These are phyloP conservation scores for Beauveria asiatica DNA, from an alignment of 2,329 filamentous ascomycete genomes.

Conservation along the genomic window DNA sequence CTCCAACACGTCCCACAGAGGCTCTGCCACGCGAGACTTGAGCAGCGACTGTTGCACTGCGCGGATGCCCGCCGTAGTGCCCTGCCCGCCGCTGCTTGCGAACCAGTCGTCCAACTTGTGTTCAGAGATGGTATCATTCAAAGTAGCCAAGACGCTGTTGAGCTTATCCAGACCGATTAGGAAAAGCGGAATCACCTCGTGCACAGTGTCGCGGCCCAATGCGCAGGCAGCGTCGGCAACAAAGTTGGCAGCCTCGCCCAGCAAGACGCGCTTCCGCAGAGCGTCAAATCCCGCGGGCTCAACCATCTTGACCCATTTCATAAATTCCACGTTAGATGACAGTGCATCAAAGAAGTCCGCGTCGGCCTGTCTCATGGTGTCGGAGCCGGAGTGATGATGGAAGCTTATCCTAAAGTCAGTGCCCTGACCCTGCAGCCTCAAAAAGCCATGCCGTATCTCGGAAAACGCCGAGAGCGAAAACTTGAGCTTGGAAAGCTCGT, in stretches of 20 bases:
- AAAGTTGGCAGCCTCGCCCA: conserved; percentile 8
- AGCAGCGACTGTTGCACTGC: conserved; percentile 5
- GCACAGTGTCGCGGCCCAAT: conserved; percentile 2
- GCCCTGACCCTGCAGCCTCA: not conserved
- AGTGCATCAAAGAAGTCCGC: conserved; percentile 1
- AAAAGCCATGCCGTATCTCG: conserved; percentile 2
- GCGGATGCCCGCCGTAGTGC: not conserved
- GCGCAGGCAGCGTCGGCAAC: conserved; percentile 7
- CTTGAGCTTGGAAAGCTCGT: conserved; percentile 6
- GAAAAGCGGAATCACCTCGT: conserved; percentile 6
- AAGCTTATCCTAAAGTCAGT: not conserved
- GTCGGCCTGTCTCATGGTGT: conserved; percentile 1
- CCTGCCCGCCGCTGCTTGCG: not conserved
- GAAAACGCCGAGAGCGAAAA: conserved; percentile 8
- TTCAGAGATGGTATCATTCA: not conserved
- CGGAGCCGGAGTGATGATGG: not conserved
- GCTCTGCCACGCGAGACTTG: not conserved
- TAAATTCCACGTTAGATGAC: not conserved
- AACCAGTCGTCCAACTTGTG: conserved; percentile 9
- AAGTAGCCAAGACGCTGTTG: not conserved
- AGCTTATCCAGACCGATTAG: conserved; percentile 7
- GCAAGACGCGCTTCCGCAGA: not conserved
- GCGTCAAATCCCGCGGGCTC: conserved; percentile 1
- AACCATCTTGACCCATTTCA: conserved; percentile 1
- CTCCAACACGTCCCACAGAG: not conserved